Conservation (phyloP, 2,329 filamentous ascomycete genomes). For the Nemania sp. region DNA sequence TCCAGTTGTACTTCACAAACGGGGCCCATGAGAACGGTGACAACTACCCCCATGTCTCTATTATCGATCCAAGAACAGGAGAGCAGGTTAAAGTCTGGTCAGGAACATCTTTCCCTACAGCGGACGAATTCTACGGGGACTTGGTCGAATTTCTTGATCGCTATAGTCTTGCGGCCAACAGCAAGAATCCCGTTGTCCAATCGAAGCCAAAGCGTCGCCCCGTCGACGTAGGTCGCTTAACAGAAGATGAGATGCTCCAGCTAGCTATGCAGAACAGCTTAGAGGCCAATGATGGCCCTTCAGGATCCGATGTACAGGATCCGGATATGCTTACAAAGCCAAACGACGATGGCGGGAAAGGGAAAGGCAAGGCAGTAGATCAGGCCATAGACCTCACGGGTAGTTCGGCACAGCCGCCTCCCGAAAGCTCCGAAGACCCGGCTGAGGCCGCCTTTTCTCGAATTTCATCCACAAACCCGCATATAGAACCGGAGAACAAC, state of each 20-base stretch:
- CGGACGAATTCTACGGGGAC: constrained; percentile 84
- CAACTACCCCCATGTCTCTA: constrained; percentile 93
- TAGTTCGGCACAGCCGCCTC: constrained; percentile 25
- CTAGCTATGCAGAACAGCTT: constrained; percentile 91
- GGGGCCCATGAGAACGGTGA: constrained; percentile 76
- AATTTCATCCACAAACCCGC: constrained; percentile 73
- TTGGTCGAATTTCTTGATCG: constrained; percentile 95
- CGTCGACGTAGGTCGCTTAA: constrained; percentile 83
- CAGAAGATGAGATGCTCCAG: constrained; percentile 95
- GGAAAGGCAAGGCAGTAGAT: constrained; percentile 53
- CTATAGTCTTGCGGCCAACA: constrained; percentile 85
- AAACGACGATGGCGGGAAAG: constrained; percentile 53
- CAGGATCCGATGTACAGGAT: constrained; percentile 66
- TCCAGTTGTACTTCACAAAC: constrained; percentile 83
- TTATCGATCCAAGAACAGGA: constrained; percentile 91
- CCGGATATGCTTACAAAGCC: constrained; percentile 86
- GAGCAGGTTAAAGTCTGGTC: constrained; percentile 98
- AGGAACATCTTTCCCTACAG: constrained; percentile 74
- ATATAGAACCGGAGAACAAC: constrained; percentile 75
- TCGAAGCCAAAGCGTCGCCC: constrained; percentile 71
- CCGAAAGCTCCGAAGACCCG: constrained; percentile 10
- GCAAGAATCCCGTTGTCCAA: constrained; percentile 89
- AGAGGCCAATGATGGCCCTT: constrained; percentile 53
- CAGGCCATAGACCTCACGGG: constrained; percentile 27
- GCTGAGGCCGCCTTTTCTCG: constrained; percentile 60